phyloP scores from a whole-genome alignment of 148 eudicot genomes.

The Fallopia convolvulus region DNA sequence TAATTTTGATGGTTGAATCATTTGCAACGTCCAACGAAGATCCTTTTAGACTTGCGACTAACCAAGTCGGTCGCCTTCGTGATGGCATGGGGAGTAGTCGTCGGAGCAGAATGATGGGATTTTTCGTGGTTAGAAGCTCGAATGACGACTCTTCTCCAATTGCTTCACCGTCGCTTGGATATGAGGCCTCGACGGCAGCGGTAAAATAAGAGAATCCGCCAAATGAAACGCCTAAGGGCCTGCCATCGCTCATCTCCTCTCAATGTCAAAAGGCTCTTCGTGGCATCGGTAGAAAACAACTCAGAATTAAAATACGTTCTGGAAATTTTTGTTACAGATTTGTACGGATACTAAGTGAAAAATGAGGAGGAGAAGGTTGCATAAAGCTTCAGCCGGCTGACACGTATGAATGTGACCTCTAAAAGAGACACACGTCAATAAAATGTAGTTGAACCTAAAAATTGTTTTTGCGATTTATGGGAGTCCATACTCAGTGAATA shows the following conservation, averaged over 20 bases:
- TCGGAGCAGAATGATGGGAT: not conserved
- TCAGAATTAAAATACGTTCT: not conserved
- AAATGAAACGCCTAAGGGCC: conserved; percentile 39
- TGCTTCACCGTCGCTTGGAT: not conserved
- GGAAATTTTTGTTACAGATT: no score
- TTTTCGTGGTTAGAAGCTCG: conserved; percentile 19
- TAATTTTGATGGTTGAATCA: not conserved
- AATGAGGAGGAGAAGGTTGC: no score
- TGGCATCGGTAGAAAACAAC: conserved; percentile 48
- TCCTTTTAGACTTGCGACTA: not conserved
- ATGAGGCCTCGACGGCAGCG: not conserved
- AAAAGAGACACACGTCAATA: no score
- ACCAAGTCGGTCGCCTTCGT: not conserved
- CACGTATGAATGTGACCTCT: no score
- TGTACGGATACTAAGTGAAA: no score
- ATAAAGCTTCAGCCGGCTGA: no score
- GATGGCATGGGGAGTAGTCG: not conserved
- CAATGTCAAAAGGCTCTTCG: conserved; percentile 75
- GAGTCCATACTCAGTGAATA: no score
- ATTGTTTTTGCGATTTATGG: no score
- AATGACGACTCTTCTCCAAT: conserved; percentile 6
- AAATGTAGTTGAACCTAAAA: no score
- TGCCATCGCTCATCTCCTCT: conserved; percentile 64
- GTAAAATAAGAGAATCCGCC: conserved; percentile 15
- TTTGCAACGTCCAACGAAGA: not conserved